Conservation (phyloP, 2,329 filamentous ascomycete species). For the Colletotrichum lupini region DNA sequence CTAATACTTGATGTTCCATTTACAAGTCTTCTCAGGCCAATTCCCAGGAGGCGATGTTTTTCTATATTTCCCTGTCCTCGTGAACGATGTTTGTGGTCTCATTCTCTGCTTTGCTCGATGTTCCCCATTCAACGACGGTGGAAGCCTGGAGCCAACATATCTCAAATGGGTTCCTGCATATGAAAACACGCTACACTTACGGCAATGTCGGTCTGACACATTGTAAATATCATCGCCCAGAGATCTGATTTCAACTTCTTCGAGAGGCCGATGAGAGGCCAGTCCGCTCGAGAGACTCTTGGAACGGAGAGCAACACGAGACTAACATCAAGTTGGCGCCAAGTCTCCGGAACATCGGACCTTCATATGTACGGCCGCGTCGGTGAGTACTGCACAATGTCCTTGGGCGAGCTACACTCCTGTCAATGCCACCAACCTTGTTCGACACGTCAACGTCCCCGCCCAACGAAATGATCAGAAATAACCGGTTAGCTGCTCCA, state of each 20-base stretch:
- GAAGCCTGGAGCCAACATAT: neutral
- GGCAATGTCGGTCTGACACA: neutral
- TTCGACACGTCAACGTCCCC: neutral
- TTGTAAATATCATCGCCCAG: neutral
- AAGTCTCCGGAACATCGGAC: neutral
- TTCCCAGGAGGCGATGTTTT: neutral
- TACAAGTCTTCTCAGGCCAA: neutral
- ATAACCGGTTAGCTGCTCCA: neutral
- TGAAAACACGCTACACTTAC: neutral
- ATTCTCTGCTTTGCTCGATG: neutral
- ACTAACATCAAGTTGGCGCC: neutral
- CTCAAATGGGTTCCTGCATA: constrained; percentile 26
- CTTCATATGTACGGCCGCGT: neutral
- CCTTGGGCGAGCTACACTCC: neutral
- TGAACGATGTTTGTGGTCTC: neutral
- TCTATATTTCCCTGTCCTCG: neutral
- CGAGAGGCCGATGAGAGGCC: neutral
- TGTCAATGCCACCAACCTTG: neutral
- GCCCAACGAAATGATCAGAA: neutral
- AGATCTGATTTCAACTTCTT: neutral
- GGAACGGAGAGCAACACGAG: neutral
- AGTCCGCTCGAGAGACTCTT: neutral
- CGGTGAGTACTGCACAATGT: neutral
- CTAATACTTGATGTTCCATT: neutral
- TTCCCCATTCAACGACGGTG: neutral